Evolutionary conservation across 2,329 filamentous ascomycete species (phyloP).

Genomic region (Pseudocercospora cruenta): DNA sequence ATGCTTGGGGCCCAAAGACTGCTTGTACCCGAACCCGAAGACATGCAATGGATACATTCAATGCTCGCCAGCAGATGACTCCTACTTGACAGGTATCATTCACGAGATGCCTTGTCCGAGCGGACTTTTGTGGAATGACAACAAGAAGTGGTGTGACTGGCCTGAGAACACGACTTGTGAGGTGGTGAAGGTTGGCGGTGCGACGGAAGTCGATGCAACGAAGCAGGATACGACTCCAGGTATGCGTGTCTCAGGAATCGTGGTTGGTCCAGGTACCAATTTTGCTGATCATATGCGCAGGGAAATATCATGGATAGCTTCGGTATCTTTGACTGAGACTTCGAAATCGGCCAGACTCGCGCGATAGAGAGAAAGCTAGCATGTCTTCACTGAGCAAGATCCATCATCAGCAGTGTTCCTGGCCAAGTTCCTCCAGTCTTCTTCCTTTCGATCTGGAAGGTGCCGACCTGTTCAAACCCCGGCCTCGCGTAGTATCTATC

Average conservation of each 20-base stretch:
- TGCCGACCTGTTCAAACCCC: not conserved
- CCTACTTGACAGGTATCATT: constrained; percentile 7
- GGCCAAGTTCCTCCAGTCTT: not conserved
- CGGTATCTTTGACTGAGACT: not conserved
- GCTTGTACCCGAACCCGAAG: constrained; percentile 12
- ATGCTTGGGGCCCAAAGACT: constrained; percentile 14
- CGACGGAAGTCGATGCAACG: not conserved
- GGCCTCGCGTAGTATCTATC: not conserved
- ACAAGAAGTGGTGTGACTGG: constrained; percentile 15
- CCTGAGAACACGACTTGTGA: constrained; percentile 4
- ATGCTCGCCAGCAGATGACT: constrained; percentile 12
- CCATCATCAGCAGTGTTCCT: not conserved
- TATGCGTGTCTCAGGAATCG: too few species aligned
- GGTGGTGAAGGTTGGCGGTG: not conserved
- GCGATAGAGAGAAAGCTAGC: not conserved
- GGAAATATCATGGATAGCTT: not conserved
- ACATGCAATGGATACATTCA: constrained; percentile 17
- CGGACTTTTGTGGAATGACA: constrained; percentile 14
- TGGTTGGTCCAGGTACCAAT: too few species aligned
- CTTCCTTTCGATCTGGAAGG: not conserved
- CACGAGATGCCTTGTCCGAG: constrained; percentile 12
- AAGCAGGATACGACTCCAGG: not conserved
- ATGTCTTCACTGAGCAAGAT: not conserved
- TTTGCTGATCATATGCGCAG: not conserved
- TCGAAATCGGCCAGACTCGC: not conserved